Conservation (phyloP, 2,329 filamentous ascomycete genomes). For the Trichoderma pleuroti region DNA sequence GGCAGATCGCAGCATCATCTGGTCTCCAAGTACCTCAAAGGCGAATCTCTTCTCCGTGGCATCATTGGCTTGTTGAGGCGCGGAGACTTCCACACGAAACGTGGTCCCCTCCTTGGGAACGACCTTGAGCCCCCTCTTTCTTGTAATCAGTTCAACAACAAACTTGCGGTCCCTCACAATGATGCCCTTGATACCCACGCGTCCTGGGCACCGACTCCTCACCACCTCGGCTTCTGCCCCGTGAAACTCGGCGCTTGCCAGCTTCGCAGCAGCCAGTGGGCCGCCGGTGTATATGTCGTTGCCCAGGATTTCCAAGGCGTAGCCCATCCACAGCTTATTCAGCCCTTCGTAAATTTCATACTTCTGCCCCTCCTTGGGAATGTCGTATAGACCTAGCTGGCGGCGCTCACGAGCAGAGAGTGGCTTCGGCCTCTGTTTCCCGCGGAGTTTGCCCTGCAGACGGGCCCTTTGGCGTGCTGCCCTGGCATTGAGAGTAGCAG, state of each 20-base stretch:
- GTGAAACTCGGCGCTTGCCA: conserved; percentile 86
- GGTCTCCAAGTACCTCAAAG: conserved; percentile 84
- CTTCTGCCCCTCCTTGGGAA: conserved; percentile 59
- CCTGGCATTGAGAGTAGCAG: conserved; percentile 53
- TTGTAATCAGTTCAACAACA: conserved; percentile 79
- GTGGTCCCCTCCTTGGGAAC: conserved; percentile 88
- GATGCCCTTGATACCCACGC: conserved; percentile 82
- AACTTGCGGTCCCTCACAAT: conserved; percentile 86
- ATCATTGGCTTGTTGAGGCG: conserved; percentile 15
- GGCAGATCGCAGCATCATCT: conserved; percentile 76
- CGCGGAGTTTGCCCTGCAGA: conserved; percentile 43
- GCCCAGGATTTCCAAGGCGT: conserved; percentile 78
- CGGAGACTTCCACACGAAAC: conserved; percentile 71
- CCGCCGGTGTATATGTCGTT: conserved; percentile 55
- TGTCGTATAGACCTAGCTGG: conserved; percentile 66
- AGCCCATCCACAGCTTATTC: conserved; percentile 75
- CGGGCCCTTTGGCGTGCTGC: conserved; percentile 52
- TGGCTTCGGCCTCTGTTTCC: conserved; percentile 57
- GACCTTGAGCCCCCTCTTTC: conserved; percentile 65
- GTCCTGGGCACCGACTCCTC: conserved; percentile 71
- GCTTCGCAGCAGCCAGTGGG: conserved; percentile 62
- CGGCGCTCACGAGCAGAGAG: conserved; percentile 79
- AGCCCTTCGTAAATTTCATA: conserved; percentile 77
- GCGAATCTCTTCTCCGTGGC: conserved; percentile 45
- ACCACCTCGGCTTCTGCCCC: conserved; percentile 82